Percentiles rank a stretch among this genome's conserved stretches.
Evolutionary conservation across 2,329 filamentous ascomycete genomes (phyloP).

Genomic region (Epichloe gansuensis): DNA sequence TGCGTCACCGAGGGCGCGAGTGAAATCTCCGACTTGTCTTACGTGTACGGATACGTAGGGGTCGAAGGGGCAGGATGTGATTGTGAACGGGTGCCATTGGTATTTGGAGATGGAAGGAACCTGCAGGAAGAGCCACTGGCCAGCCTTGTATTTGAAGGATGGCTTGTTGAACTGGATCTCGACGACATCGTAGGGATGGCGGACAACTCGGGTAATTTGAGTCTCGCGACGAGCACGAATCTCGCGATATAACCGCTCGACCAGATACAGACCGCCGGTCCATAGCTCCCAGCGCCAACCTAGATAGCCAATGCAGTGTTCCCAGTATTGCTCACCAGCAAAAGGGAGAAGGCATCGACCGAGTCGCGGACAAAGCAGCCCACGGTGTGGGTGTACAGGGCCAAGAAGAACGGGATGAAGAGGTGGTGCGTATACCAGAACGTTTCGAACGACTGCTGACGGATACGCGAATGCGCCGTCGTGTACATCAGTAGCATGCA

Average conservation of each 20-base stretch:
- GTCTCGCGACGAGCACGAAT: constrained; percentile 73
- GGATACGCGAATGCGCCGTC: constrained; percentile 82
- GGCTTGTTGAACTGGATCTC: constrained; percentile 97
- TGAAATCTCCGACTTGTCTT: constrained; percentile 94
- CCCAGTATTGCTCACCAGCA: constrained; percentile 71
- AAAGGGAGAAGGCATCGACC: constrained; percentile 66
- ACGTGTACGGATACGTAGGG: constrained; percentile 91
- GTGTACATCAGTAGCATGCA: constrained; percentile 99
- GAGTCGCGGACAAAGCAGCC: constrained; percentile 94
- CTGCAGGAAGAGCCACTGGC: constrained; percentile 96
- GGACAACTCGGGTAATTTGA: constrained; percentile 84
- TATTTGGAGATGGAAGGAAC: constrained; percentile 76
- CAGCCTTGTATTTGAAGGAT: constrained; percentile 94
- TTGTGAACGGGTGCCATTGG: constrained; percentile 98
- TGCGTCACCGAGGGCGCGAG: constrained; percentile 81
- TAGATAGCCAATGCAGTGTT: constrained; percentile 86
- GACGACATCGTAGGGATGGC: constrained; percentile 92
- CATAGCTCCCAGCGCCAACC: constrained; percentile 96
- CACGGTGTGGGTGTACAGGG: constrained; percentile 87
- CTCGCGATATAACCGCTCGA: constrained; percentile 85
- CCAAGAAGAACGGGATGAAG: constrained; percentile 92
- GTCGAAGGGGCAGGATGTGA: constrained; percentile 94
- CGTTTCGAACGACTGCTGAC: constrained; percentile 93
- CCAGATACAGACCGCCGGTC: constrained; percentile 72
- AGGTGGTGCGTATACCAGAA: constrained; percentile 99